Percentiles rank a stretch among this genome's conserved stretches.
Evolutionary conservation across 257 asterid genomes (phyloP).

Genomic region (Cruciata laevipes): DNA sequence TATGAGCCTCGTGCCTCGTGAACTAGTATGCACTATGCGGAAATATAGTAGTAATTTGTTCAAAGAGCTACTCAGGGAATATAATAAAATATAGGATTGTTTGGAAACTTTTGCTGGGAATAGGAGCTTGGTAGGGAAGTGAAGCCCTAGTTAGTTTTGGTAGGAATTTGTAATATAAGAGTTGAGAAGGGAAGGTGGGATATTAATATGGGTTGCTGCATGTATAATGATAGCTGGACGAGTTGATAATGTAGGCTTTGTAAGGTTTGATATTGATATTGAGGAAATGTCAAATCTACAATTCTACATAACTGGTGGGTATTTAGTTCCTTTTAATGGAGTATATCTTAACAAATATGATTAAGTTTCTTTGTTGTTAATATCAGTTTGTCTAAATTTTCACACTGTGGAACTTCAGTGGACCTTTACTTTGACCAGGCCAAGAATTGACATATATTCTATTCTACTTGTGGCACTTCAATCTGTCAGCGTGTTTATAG

Average conservation of each 20-base stretch:
- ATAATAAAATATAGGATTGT: too few species aligned
- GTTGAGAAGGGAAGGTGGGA: too few species aligned
- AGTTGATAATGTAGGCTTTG: too few species aligned
- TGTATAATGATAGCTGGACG: too few species aligned
- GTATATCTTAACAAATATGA: background rate
- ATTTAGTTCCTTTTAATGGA: background rate
- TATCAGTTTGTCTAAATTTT: background rate
- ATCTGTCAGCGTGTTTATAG: background rate
- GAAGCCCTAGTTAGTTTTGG: too few species aligned
- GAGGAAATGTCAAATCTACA: background rate
- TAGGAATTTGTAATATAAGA: too few species aligned
- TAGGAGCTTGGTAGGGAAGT: too few species aligned
- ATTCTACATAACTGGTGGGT: background rate
- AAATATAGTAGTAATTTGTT: too few species aligned
- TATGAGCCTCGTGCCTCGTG: background rate
- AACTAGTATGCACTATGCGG: background rate
- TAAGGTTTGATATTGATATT: background rate
- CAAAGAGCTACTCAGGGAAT: too few species aligned
- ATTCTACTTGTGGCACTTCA: background rate
- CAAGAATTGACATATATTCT: background rate
- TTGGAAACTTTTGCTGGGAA: too few species aligned
- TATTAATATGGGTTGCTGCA: too few species aligned
- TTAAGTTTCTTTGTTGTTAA: background rate
- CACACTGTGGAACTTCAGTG: background rate
- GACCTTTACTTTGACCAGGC: background rate